These are phyloP conservation scores for Funneliformis mosseae DNA, from an alignment of 192 early-diverging fungal genomes.

Conservation along the genomic window DNA sequence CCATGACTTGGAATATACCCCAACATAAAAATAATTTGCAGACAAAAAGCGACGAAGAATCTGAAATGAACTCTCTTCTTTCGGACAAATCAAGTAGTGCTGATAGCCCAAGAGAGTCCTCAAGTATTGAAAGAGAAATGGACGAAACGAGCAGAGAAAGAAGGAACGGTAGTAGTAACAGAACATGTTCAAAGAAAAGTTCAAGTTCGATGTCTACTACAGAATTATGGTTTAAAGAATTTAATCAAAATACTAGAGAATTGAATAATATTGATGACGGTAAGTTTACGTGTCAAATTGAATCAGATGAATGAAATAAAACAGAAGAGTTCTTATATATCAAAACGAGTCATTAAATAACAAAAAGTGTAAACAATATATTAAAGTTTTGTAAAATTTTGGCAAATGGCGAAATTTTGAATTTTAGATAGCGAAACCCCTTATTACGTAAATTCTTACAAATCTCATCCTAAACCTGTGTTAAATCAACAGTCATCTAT, in stretches of 20 bases:
- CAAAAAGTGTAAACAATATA: too few species aligned
- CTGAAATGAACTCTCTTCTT: neutral
- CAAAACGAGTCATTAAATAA: too few species aligned
- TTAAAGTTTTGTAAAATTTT: neutral
- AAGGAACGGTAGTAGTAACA: neutral
- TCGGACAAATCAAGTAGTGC: neutral
- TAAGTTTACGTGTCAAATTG: neutral
- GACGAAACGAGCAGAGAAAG: neutral
- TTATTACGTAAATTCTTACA: conserved; percentile 16
- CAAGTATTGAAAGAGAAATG: neutral
- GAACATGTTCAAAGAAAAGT: neutral
- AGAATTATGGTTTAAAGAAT: conserved; percentile 12
- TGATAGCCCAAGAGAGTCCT: conserved; percentile 3
- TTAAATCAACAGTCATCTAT: neutral
- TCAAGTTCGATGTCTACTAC: neutral
- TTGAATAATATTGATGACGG: conserved; percentile 4
- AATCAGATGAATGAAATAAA: neutral
- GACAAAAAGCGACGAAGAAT: neutral
- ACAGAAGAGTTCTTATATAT: too few species aligned
- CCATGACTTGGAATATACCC: neutral
- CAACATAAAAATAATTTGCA: neutral
- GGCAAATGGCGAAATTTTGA: neutral
- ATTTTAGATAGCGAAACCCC: conserved; percentile 22
- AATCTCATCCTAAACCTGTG: conserved; percentile 2
- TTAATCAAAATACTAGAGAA: conserved; percentile 18